phyloP scores from a whole-genome alignment of 2,329 filamentous ascomycete genomes.

The Didymosphaeria variabile region DNA sequence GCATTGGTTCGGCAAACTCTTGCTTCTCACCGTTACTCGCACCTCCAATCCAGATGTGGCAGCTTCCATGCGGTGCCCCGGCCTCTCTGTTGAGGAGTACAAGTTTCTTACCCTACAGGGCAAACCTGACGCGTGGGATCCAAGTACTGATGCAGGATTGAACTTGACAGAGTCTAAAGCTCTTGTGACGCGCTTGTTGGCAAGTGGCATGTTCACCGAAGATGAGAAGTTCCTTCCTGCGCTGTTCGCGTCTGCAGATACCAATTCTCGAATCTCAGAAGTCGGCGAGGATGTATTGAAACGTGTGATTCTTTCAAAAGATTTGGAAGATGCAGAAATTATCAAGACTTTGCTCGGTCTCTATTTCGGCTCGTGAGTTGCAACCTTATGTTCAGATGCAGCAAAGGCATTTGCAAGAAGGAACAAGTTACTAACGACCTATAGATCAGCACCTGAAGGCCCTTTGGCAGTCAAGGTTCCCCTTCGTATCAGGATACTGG shows the following conservation, averaged over 20 bases:
- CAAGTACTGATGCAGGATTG: conserved; percentile 66
- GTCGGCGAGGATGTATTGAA: conserved; percentile 91
- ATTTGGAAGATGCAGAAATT: conserved; percentile 73
- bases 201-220: conserved; percentile 86
- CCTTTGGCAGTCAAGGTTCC: conserved; percentile 64
- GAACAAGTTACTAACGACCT: conserved; percentile 6
- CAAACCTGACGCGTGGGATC: conserved; percentile 75
- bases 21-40: conserved; percentile 67
- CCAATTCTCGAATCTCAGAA: conserved; percentile 82
- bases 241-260: conserved; percentile 82
- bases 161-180: conserved; percentile 76
- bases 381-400: not conserved
- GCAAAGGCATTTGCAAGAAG: not conserved
- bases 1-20: conserved; percentile 77
- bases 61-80: conserved; percentile 60
- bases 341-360: conserved; percentile 74
- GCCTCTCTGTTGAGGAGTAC: conserved; percentile 72
- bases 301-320: conserved; percentile 71
- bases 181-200: conserved; percentile 74
- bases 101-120: conserved; percentile 72
- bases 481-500: conserved; percentile 79
- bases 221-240: conserved; percentile 84
- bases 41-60: conserved; percentile 46
- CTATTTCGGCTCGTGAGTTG: conserved; percentile 66
- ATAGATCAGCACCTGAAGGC: conserved; percentile 49